A percentile compares a stretch with the other conserved stretches of the same genome.
phyloP scores from a whole-genome alignment of 148 eudicot genomes.

The Mesembryanthemum crystallinum region DNA sequence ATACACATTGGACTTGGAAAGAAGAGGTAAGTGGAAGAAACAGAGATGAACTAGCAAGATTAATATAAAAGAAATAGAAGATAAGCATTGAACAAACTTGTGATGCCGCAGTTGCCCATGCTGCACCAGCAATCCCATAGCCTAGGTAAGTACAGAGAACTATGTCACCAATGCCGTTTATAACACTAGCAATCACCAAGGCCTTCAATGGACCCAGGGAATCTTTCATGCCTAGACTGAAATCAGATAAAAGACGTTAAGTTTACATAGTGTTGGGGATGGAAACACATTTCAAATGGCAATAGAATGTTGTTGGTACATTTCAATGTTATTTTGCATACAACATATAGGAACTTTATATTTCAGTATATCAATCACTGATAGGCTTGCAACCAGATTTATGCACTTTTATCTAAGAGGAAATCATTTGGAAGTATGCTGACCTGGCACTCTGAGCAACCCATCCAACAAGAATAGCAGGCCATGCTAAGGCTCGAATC shows the following conservation, averaged over 20 bases:
- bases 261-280: neutral
- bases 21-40: neutral
- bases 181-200: constrained; percentile 74
- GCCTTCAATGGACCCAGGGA: constrained; percentile 99
- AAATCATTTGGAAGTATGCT: neutral
- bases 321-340: neutral
- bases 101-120: constrained; percentile 93
- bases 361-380: neutral
- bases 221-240: constrained; percentile 98
- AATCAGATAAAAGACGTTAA: constrained; percentile 17
- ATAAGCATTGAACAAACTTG: constrained; percentile 46
- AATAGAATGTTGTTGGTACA: constrained; percentile 2
- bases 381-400: neutral
- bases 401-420: neutral
- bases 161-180: constrained; percentile 77
- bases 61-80: neutral
- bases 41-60: neutral
- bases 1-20: neutral
- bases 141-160: constrained; percentile 65
- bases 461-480: constrained; percentile 94
- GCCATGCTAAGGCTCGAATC: constrained; percentile 99
- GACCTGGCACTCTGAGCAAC: constrained; percentile 99
- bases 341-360: neutral
- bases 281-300: neutral
- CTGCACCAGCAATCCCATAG: constrained; percentile 95